Evolutionary conservation across 768 basidiomycete species (phyloP).

Genomic region (Fomitopsis serialis): DNA sequence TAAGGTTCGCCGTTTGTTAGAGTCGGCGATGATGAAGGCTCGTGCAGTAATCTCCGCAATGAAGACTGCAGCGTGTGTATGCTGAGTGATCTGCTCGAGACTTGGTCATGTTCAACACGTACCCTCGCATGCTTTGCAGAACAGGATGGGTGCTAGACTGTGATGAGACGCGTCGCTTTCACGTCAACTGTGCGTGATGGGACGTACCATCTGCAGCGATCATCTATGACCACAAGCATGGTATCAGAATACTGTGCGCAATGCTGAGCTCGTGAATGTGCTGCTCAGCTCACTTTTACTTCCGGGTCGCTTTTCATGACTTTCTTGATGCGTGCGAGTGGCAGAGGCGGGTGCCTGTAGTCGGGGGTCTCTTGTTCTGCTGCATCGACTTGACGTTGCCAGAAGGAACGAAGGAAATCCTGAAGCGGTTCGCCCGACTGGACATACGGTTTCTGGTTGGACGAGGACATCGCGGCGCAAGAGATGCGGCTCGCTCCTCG

Average conservation of each 20-base stretch:
- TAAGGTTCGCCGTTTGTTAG: slow-evolving; percentile 93
- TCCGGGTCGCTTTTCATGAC: slow-evolving; percentile 99
- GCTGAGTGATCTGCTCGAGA: not conserved
- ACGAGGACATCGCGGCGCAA: slow-evolving; percentile 12
- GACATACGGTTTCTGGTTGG: slow-evolving; percentile 51
- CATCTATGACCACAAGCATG: slow-evolving; percentile 55
- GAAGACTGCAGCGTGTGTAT: slow-evolving; percentile 59
- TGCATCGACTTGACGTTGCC: slow-evolving; percentile 82
- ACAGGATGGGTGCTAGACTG: slow-evolving; percentile 79
- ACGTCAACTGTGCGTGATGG: not conserved
- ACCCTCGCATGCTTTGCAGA: slow-evolving; percentile 99
- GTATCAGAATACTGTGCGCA: not conserved
- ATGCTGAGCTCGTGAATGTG: not conserved
- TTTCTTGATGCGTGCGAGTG: slow-evolving; percentile 95
- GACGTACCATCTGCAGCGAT: slow-evolving; percentile 88
- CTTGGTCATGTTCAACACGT: slow-evolving; percentile 28
- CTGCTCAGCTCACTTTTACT: slow-evolving; percentile 66
- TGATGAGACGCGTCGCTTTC: not conserved
- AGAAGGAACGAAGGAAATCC: slow-evolving; percentile 81
- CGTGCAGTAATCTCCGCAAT: slow-evolving; percentile 95
- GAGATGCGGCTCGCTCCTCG: not conserved
- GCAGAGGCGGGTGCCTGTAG: slow-evolving; percentile 82
- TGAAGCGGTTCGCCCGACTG: slow-evolving; percentile 83
- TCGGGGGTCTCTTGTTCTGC: slow-evolving; percentile 89
- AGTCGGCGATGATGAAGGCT: slow-evolving; percentile 92